phyloP scores from a whole-genome alignment of 2,329 filamentous ascomycete species.

The Curvularia sp. region DNA sequence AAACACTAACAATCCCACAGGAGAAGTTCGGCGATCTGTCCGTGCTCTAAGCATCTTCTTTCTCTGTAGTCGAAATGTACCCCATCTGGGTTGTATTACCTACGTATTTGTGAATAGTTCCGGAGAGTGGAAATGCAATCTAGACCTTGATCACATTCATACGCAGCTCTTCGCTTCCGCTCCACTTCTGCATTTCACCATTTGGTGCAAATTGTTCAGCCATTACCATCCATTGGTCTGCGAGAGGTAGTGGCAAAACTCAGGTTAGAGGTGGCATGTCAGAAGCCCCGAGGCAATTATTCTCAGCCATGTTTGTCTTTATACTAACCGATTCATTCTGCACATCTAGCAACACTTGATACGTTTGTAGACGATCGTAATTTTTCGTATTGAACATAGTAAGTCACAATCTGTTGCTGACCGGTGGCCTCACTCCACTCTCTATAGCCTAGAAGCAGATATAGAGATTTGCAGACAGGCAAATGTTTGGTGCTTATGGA shows the following conservation, averaged over 20 bases:
- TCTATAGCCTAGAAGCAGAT: background rate
- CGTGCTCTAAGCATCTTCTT: slow-evolving; percentile 72
- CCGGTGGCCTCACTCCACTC: background rate
- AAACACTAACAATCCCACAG: slow-evolving; percentile 67
- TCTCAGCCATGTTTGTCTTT: background rate
- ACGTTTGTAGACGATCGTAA: background rate
- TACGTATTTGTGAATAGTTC: slow-evolving; percentile 52
- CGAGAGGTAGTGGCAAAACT: background rate
- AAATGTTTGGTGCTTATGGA: no score
- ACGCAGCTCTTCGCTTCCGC: background rate
- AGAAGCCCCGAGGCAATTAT: background rate
- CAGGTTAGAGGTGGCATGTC: background rate
- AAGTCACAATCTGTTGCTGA: background rate
- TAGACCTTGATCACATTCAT: slow-evolving; percentile 20
- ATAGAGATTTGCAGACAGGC: no score
- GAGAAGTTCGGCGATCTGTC: slow-evolving; percentile 99
- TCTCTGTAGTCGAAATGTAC: slow-evolving; percentile 38
- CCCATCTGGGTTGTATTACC: slow-evolving; percentile 50
- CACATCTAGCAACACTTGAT: background rate
- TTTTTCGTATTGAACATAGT: background rate
- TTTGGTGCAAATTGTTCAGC: background rate
- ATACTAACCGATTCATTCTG: background rate
- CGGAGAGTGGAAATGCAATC: slow-evolving; percentile 43
- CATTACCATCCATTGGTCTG: background rate
- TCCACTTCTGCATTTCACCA: background rate